phyloP scores from a whole-genome alignment of 31 red algal species.

The Asparagopsis taxiformis region DNA sequence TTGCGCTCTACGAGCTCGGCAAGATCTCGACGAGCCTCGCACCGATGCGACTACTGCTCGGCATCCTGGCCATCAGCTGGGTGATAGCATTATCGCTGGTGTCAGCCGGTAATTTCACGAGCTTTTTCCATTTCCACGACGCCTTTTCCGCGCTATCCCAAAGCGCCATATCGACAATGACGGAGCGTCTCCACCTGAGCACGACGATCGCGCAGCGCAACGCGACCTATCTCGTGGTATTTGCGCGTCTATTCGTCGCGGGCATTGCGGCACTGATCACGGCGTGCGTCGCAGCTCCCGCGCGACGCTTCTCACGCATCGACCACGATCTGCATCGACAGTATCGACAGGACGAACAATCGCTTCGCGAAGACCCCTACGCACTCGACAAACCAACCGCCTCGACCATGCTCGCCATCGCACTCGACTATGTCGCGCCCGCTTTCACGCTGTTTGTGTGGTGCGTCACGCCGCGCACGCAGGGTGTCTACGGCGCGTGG shows the following conservation, averaged over 20 bases:
- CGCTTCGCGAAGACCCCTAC: constrained; percentile 32
- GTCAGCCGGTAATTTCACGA: constrained; percentile 24
- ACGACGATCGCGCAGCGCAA: not conserved
- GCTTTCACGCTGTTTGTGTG: constrained; percentile 17
- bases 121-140: constrained; percentile 38
- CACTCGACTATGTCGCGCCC: constrained; percentile 25
- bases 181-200: constrained; percentile 4
- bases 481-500: constrained; percentile 23
- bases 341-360: constrained; percentile 12
- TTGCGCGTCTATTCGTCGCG: constrained; percentile 15
- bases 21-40: constrained; percentile 26
- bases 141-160: constrained; percentile 16
- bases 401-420: constrained; percentile 21
- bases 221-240: not conserved
- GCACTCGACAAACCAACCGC: constrained; percentile 19
- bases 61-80: constrained; percentile 11
- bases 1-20: constrained; percentile 19
- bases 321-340: constrained; percentile 29
- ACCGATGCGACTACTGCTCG: constrained; percentile 1
- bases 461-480: constrained; percentile 15
- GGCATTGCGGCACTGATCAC: constrained; percentile 24
- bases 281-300: constrained; percentile 25
- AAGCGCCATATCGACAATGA: not conserved
- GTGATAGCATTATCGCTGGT: constrained; percentile 20
- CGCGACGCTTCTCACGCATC: constrained; percentile 44